Conservation (phyloP, 2,329 filamentous ascomycete species). For the Leptographium galeiforme region DNA sequence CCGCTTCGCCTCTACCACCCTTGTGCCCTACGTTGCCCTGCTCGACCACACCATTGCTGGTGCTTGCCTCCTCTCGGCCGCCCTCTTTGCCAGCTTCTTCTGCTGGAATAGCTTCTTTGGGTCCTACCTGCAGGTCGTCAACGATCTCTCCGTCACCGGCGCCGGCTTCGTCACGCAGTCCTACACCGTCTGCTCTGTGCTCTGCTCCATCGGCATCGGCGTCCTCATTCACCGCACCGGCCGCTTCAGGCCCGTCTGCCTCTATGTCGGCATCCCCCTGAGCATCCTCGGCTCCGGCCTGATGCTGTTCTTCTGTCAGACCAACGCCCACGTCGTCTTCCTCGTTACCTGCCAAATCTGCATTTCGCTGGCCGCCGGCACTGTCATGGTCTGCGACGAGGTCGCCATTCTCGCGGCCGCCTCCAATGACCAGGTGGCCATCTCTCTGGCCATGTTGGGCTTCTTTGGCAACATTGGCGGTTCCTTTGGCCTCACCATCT, state of each 20-base stretch:
- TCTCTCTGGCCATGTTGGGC: constrained; percentile 5
- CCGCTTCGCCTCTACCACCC: constrained; percentile 21
- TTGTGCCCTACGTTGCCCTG: constrained; percentile 29
- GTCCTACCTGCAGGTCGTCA: constrained; percentile 13
- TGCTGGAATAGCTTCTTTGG: constrained; percentile 12
- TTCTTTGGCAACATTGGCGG: constrained; percentile 44
- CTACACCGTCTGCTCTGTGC: constrained; percentile 19
- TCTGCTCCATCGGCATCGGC: constrained; percentile 30
- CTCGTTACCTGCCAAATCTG: constrained; percentile 46
- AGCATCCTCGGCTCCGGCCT: constrained; percentile 38
- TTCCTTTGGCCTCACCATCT: constrained; percentile 43
- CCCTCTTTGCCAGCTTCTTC: constrained; percentile 8
- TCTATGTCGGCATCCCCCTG: constrained; percentile 34
- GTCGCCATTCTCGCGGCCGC: constrained; percentile 46
- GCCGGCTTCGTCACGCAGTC: constrained; percentile 10
- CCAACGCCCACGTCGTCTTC: constrained; percentile 31
- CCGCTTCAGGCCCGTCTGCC: constrained; percentile 29
- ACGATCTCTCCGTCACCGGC: constrained; percentile 7
- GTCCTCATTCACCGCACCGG: constrained; percentile 31
- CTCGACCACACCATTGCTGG: constrained; percentile 29
- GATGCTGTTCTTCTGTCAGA: constrained; percentile 41
- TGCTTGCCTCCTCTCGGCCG: constrained; percentile 1
- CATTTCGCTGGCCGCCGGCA: constrained; percentile 36
- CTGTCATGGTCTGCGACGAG: constrained; percentile 43
- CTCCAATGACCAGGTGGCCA: constrained; percentile 26